Evolutionary conservation across 345 rosid genomes (phyloP), one percentile per base, ranked within the genome.

Genomic region (Trapa incisa): DNA sequence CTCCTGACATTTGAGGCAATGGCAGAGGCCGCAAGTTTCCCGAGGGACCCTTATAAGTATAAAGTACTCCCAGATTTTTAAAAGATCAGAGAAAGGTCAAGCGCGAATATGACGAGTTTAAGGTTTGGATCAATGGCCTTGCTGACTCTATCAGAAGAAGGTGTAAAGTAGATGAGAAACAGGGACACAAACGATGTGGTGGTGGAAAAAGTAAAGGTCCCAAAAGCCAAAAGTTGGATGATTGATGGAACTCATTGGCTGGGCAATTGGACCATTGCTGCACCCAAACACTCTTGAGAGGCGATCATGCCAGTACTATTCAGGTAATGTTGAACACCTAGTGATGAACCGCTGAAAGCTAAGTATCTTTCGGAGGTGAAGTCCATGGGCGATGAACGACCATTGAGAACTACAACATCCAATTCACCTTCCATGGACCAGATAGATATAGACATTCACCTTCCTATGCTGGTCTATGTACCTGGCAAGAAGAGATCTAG

Each of bases 151-250:
- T 86, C 43, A 78, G 89, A 17, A 65, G 91, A 61, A 81, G 91
- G 37, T 87, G 70, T 91, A 80, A 84, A 84, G 81, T 78, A 66
- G 61, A 82, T 82, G 86, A 87, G 81, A 68, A 85, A 80, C 53
- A 75, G 72, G 7, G 70, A 37, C 41, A 71, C 67, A 39, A 86
- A 84, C 17, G 89, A 85, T 58, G 81, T 76, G 39, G 62, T 73
- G 65, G 87, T 73, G 67, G 91, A 84, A 65, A 76, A 45, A 71
- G 63, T 83, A 69, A 90, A 84, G 81, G 79, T 86, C 69, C 76
- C 79, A 16, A 91, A 87, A 81, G 97, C 89, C 67, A 89, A 90
- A 66, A n/a, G n/a, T n/a, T 87, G 96, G 94, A 91, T 89, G 97
- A 73, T 85, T 37, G 94, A 89, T 70, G 85, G 89, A 54, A 87